Evolutionary conservation across 345 rosid genomes (phyloP).

Genomic region (Populus nigra): DNA sequence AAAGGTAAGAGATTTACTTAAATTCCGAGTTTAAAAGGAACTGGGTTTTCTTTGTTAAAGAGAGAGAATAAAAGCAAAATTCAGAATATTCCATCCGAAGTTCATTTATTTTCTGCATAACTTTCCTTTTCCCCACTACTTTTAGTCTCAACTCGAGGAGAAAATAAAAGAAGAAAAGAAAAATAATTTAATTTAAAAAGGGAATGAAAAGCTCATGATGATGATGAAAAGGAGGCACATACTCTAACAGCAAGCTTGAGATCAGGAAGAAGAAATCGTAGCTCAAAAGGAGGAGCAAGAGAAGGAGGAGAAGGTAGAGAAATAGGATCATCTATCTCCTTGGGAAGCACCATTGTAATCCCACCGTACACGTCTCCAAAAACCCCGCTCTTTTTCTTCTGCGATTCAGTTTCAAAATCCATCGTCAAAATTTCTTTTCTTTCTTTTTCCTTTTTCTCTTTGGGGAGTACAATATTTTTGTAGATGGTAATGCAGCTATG

Average conservation of each 20-base stretch:
- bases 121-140: background rate
- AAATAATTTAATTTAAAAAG: background rate
- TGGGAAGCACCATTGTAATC: constrained; percentile 53
- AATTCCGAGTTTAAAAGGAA: background rate
- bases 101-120: background rate
- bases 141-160: background rate
- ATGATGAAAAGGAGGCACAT: constrained; percentile 6
- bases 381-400: constrained; percentile 44
- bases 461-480: background rate
- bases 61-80: background rate
- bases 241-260: constrained; percentile 49
- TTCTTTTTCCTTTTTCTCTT: background rate
- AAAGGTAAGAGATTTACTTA: background rate
- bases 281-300: constrained; percentile 40
- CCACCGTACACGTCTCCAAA: constrained; percentile 45
- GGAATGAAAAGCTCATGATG: background rate
- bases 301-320: constrained; percentile 2
- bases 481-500: too few species aligned
- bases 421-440: background rate
- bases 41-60: background rate
- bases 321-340: constrained; percentile 43
- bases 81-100: background rate
- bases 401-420: constrained; percentile 50
- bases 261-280: constrained; percentile 65
- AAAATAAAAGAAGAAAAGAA: background rate